Evolutionary conservation across 805 yeast genomes (phyloP), one percentile per base, ranked within the genome.

Genomic region (Hanseniaspora hatyaiensis): DNA sequence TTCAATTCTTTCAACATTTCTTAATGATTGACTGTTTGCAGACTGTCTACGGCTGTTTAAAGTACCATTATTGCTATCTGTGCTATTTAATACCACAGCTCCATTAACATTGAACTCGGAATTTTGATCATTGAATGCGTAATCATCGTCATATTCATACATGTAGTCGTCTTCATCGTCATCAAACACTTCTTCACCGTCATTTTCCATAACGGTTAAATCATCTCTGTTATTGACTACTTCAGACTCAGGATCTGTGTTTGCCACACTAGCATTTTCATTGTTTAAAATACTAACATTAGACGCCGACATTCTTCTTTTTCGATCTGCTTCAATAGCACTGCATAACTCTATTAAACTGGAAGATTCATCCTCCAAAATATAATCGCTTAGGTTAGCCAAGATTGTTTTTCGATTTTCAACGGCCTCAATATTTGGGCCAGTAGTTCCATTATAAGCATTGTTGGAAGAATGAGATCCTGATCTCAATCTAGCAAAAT

Each of bases 191-290:
- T 52, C 50, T 1, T 55, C 38, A 33, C 13, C 34, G 6, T 26
- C 38, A 6, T 33, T 40, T 18, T 26, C 34, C n/a, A n/a, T n/a
- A n/a, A n/a, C n/a, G n/a, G n/a, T n/a, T n/a, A n/a, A n/a, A 16
- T 32, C 55, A 6, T 52, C 54, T 11, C 48, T 50, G 20, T 46
- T 52, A 6, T 47, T 51, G 18, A 39, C 51, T 1, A 39, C 37
- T 2, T 29, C 32, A 4, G 47, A 47, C 5, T 53, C 55, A 22
- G 37, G 11, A 13, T 23, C 23, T 11, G 26, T 16, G 15, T 23
- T 34, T 19, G 12, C 18, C 9, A 9, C 29, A 36, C 29, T 24
- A 11, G 22, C 29, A 34, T 26, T 43, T 19, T 34, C 34, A 30
- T 15, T 26, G 15, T 26, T 33, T 6, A 28, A 11, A 8, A 24